These are phyloP conservation scores for Alternaria longipes DNA, from an alignment of 2,329 filamentous ascomycete species.

Conservation along the genomic window DNA sequence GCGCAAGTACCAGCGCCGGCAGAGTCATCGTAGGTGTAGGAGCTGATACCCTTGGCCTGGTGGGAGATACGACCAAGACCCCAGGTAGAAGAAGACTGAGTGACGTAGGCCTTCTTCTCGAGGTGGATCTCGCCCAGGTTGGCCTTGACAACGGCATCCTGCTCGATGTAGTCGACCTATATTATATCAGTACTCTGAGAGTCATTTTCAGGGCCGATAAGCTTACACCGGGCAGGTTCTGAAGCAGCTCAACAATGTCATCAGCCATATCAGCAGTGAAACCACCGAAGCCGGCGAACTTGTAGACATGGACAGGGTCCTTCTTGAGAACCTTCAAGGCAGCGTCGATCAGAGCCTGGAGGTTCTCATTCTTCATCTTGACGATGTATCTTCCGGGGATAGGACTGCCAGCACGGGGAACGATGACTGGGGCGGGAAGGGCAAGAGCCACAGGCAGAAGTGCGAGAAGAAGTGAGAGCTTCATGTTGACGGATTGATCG, in stretches of 20 bases:
- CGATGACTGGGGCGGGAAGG: constrained; percentile 51
- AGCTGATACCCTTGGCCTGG: constrained; percentile 35
- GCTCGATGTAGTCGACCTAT: constrained; percentile 53
- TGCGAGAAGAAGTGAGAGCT: constrained; percentile 50
- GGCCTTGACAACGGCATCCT: constrained; percentile 49
- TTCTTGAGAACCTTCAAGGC: constrained; percentile 39
- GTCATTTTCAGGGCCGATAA: background rate
- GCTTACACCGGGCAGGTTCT: constrained; percentile 42
- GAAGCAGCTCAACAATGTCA: constrained; percentile 41
- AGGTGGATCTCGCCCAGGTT: constrained; percentile 32
- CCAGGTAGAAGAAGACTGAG: constrained; percentile 52
- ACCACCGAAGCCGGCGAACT: constrained; percentile 52
- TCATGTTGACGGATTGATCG: constrained; percentile 48
- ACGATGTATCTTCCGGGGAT: constrained; percentile 58
- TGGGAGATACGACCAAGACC: constrained; percentile 56
- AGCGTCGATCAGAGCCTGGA: constrained; percentile 37
- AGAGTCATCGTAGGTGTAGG: constrained; percentile 53
- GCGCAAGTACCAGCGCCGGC: constrained; percentile 58
- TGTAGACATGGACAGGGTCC: constrained; percentile 48
- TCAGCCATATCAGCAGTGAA: constrained; percentile 50
- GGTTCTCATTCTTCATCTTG: constrained; percentile 54
- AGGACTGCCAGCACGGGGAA: constrained; percentile 46
- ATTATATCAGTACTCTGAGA: constrained; percentile 8
- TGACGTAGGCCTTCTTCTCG: constrained; percentile 48
- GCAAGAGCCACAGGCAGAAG: constrained; percentile 51